phyloP scores from a whole-genome alignment of 2,329 filamentous ascomycete species.

The Cercospora brassicicola region DNA sequence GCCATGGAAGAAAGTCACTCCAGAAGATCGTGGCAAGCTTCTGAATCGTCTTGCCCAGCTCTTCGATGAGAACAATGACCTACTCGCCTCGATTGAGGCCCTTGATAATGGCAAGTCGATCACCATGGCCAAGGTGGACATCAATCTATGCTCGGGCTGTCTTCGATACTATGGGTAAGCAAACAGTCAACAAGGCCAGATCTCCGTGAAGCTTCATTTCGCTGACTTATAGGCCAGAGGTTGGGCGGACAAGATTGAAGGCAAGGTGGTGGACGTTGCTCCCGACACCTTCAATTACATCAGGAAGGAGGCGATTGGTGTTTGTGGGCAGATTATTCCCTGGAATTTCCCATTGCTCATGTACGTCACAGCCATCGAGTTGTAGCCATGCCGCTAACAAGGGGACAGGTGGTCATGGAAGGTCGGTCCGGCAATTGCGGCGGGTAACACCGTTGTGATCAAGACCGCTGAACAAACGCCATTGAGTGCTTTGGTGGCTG shows the following conservation, averaged over 20 bases:
- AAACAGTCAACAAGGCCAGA: neutral
- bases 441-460: slow-evolving; percentile 70
- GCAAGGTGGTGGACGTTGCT: slow-evolving; percentile 79
- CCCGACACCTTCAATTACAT: slow-evolving; percentile 83
- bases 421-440: slow-evolving; percentile 70
- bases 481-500: slow-evolving; percentile 66
- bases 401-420: slow-evolving; percentile 60
- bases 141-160: slow-evolving; percentile 65
- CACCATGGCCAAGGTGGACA: slow-evolving; percentile 72
- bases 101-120: slow-evolving; percentile 87
- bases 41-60: slow-evolving; percentile 78
- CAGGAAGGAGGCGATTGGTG: slow-evolving; percentile 66
- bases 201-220: neutral
- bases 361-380: neutral
- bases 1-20: slow-evolving; percentile 66
- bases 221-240: slow-evolving; percentile 48
- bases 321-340: slow-evolving; percentile 81
- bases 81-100: slow-evolving; percentile 78
- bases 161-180: slow-evolving; percentile 71
- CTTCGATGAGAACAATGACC: slow-evolving; percentile 72
- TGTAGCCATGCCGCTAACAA: neutral
- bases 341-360: slow-evolving; percentile 34
- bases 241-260: slow-evolving; percentile 88
- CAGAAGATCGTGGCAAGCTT: slow-evolving; percentile 67
- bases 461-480: slow-evolving; percentile 78